Conservation (phyloP, 371 early-diverging fungal genomes). For the Globomyces sp. region DNA sequence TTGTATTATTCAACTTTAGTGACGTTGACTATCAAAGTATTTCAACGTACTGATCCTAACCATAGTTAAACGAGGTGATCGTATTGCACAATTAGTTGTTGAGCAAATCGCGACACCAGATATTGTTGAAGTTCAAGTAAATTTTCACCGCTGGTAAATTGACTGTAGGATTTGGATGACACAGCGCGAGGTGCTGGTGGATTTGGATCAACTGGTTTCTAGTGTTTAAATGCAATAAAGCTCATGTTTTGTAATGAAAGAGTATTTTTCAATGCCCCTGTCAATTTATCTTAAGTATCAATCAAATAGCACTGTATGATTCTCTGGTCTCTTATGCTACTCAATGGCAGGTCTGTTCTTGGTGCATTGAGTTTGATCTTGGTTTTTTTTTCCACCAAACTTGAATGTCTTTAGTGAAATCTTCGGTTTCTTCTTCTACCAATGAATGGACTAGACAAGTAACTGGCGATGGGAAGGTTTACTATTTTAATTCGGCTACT, state of each 20-base stretch:
- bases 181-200: conserved; percentile 75
- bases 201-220: conserved; percentile 90
- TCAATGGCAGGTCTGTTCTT: too few relatives aligned
- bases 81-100: conserved; percentile 96
- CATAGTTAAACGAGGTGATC: conserved; percentile 79
- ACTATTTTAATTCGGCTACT: conserved; percentile 82
- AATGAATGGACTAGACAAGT: too few relatives aligned
- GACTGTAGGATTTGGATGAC: conserved; percentile 8
- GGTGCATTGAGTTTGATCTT: too few relatives aligned
- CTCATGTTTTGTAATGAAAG: too few relatives aligned
- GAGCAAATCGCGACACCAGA: conserved; percentile 83
- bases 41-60: conserved; percentile 35
- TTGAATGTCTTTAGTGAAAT: too few relatives aligned
- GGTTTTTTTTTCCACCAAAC: too few relatives aligned
- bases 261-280: too few relatives aligned
- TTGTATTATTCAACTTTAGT: conserved; percentile 90
- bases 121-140: conserved; percentile 69
- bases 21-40: conserved; percentile 66
- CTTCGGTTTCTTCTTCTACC: too few relatives aligned
- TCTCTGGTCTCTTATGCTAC: too few relatives aligned
- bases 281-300: too few relatives aligned
- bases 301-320: too few relatives aligned
- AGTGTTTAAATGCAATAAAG: too few relatives aligned
- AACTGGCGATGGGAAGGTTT: conserved; percentile 59
- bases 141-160: conserved; percentile 5